Evolutionary conservation across 2,329 filamentous ascomycete genomes (phyloP).

Genomic region (Pestalotiopsis sp.): DNA sequence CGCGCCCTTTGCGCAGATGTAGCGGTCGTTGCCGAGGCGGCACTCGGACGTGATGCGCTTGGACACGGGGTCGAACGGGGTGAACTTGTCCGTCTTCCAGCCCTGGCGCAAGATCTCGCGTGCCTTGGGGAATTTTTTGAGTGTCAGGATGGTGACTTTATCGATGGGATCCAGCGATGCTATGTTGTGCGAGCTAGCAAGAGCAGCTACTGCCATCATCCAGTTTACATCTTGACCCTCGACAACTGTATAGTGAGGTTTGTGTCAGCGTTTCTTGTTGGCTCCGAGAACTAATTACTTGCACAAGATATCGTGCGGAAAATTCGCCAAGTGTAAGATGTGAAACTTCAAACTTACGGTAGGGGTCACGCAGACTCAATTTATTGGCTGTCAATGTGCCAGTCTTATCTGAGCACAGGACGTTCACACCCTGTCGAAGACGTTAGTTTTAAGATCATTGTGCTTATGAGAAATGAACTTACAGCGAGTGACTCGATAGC

Average conservation of each 20-base stretch:
- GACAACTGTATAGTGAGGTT: conserved; percentile 47
- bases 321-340: neutral
- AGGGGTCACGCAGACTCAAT: conserved; percentile 75
- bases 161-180: conserved; percentile 78
- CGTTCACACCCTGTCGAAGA: conserved; percentile 59
- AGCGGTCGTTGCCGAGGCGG: conserved; percentile 68
- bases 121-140: conserved; percentile 75
- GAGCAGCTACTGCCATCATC: conserved; percentile 80
- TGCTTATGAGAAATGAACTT: neutral
- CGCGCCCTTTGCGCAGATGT: conserved; percentile 75
- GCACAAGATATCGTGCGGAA: too few species aligned
- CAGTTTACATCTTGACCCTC: conserved; percentile 79
- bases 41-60: conserved; percentile 75
- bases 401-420: conserved; percentile 81
- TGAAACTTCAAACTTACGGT: conserved; percentile 27
- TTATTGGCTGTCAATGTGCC: conserved; percentile 76
- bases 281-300: too few species aligned
- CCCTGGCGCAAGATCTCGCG: conserved; percentile 73
- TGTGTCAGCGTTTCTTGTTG: neutral
- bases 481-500: conserved; percentile 71
- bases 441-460: conserved; percentile 17
- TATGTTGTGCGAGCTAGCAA: conserved; percentile 77
- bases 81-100: conserved; percentile 78
- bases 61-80: conserved; percentile 75
- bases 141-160: conserved; percentile 75